These are phyloP conservation scores for Vanderwaltozyma polyspora DNA, from an alignment of 805 yeast species.

Conservation along the genomic window DNA sequence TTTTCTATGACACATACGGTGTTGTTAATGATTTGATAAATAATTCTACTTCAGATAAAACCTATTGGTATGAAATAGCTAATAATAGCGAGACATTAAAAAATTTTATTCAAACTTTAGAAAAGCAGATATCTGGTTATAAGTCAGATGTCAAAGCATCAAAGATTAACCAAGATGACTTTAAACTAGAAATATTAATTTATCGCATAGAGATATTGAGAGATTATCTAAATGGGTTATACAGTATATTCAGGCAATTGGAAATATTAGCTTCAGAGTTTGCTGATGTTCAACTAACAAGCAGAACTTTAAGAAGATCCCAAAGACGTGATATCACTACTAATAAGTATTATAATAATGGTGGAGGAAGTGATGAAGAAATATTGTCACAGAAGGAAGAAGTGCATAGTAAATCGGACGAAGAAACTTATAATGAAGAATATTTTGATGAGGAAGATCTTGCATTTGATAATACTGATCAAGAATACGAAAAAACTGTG, in stretches of 20 bases:
- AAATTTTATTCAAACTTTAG: conserved; percentile 8
- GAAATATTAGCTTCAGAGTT: conserved; percentile 56
- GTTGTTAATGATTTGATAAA: conserved; percentile 9
- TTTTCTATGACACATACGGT: conserved; percentile 17
- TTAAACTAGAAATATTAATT: conserved; percentile 9
- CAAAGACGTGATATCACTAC: conserved; percentile 16
- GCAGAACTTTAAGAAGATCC: conserved; percentile 21
- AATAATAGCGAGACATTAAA: conserved; percentile 11
- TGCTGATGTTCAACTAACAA: conserved; percentile 21
- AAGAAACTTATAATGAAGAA: conserved; percentile 10
- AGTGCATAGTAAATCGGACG: no score
- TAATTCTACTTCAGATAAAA: conserved; percentile 2
- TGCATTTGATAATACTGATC: conserved; percentile 1
- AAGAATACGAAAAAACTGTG: conserved; percentile 2
- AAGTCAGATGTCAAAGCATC: background rate
- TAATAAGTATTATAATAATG: conserved; percentile 8
- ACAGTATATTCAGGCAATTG: conserved; percentile 43
- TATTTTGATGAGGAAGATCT: conserved; percentile 6
- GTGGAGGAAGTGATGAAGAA: conserved; percentile 11
- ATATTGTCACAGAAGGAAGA: no score
- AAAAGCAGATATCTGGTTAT: conserved; percentile 2
- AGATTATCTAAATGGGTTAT: conserved; percentile 11
- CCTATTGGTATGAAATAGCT: conserved; percentile 20
- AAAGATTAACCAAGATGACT: conserved; percentile 4
- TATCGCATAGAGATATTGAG: conserved; percentile 9